Evolutionary conservation across 176 grass and related monocot species (phyloP).

Genomic region (Triticum dicoccoides): DNA sequence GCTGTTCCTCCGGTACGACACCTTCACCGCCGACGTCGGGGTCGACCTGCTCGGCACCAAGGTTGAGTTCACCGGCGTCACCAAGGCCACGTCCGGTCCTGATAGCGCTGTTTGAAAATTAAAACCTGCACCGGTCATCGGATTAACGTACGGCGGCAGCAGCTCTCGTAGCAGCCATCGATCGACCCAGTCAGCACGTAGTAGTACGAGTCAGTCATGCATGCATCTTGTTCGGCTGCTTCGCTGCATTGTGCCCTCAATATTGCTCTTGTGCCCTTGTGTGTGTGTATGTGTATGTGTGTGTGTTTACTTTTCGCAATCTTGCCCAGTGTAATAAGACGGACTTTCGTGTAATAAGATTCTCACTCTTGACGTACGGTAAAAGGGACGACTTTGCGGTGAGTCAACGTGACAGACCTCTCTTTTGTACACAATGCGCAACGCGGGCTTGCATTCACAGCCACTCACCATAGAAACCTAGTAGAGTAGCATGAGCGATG

Average conservation of each 20-base stretch:
- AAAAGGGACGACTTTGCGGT: background rate
- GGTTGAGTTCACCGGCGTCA: constrained; percentile 45
- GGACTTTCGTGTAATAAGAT: background rate
- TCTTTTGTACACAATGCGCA: background rate
- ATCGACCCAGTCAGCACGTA: background rate
- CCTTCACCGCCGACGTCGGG: constrained; percentile 44
- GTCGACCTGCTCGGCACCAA: constrained; percentile 37
- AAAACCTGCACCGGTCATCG: background rate
- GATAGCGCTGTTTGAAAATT: background rate
- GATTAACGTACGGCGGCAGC: background rate
- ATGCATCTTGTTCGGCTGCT: background rate
- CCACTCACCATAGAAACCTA: background rate
- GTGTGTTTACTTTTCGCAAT: background rate
- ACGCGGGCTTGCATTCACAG: background rate
- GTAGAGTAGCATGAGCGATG: too few relatives aligned
- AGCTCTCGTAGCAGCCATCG: too few relatives aligned
- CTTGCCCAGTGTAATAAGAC: background rate
- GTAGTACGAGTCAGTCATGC: background rate
- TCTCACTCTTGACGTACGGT: background rate
- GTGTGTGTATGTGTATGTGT: background rate
- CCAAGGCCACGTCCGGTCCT: constrained; percentile 38
- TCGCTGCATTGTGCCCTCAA: background rate
- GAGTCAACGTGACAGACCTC: background rate
- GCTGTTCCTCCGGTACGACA: constrained; percentile 75
- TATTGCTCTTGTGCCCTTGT: background rate